Conservation (phyloP, 1,284 basidiomycete genomes). For the Tilletia indica region DNA sequence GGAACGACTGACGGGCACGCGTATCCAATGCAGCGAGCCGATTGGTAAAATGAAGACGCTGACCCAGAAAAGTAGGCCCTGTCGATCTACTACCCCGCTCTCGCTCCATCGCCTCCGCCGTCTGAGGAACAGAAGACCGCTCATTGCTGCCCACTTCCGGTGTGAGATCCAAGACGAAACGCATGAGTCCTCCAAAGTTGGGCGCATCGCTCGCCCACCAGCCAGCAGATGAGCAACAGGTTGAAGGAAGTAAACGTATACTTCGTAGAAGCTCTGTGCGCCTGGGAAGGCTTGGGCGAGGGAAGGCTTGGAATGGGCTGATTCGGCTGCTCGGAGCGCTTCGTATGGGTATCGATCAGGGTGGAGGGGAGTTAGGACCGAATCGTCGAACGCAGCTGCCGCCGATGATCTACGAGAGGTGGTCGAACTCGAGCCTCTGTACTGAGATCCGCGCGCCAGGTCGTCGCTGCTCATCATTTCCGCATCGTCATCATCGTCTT, state of each 20-base stretch:
- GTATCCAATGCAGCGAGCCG: slow-evolving; percentile 32
- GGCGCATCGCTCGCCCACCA: slow-evolving; percentile 38
- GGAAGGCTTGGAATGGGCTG: neutral
- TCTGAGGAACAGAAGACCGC: no score
- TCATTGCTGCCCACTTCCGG: slow-evolving; percentile 1
- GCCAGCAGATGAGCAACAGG: slow-evolving; percentile 27
- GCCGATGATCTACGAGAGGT: neutral
- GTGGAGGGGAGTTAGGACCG: neutral
- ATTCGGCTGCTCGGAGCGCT: neutral
- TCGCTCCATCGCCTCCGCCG: no score
- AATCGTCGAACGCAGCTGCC: neutral
- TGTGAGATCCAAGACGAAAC: slow-evolving; percentile 29
- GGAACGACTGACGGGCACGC: slow-evolving; percentile 17
- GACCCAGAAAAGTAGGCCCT: slow-evolving; percentile 31
- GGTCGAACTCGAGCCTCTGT: no score
- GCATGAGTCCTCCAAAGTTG: slow-evolving; percentile 32
- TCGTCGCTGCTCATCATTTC: neutral
- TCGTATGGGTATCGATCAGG: slow-evolving; percentile 1
- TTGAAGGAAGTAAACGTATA: slow-evolving; percentile 29
- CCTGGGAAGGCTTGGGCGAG: slow-evolving; percentile 22
- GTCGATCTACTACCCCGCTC: neutral
- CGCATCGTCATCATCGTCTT: neutral
- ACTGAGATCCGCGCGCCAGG: neutral
- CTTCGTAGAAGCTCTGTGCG: slow-evolving; percentile 29
- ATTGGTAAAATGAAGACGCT: slow-evolving; percentile 32